Conservation (phyloP, 1,284 basidiomycete species). For the Cryptococcus maquisensis region DNA sequence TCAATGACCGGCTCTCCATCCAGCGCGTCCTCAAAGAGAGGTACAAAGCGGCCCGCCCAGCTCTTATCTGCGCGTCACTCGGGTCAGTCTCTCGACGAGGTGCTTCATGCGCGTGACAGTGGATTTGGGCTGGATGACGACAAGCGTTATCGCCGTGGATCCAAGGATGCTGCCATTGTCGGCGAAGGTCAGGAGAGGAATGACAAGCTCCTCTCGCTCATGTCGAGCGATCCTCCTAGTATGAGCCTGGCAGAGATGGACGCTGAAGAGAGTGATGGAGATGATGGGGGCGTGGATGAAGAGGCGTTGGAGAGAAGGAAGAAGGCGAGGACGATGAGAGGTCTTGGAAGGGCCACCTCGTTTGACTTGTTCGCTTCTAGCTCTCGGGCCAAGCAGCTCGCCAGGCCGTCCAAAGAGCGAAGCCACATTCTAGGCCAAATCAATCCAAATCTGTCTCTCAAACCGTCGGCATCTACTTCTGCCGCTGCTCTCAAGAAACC, state of each 20-base stretch:
- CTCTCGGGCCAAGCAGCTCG: conserved; percentile 11
- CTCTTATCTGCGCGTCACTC: neutral
- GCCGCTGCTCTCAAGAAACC: neutral
- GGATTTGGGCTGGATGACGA: conserved; percentile 4
- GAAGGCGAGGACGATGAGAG: neutral
- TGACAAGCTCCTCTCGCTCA: conserved; percentile 12
- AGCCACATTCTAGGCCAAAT: conserved; percentile 1
- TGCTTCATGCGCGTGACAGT: conserved; percentile 15
- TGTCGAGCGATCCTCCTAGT: conserved; percentile 22
- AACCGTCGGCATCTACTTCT: neutral
- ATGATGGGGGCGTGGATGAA: neutral
- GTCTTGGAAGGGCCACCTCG: conserved; percentile 19
- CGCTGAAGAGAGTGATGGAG: conserved; percentile 12
- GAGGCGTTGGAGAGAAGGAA: conserved; percentile 1
- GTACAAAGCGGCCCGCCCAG: neutral
- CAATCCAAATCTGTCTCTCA: conserved; percentile 8
- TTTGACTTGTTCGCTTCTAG: conserved; percentile 15
- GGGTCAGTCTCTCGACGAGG: conserved; percentile 15
- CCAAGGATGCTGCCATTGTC: conserved; percentile 2
- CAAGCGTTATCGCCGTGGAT: conserved; percentile 7
- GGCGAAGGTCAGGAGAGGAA: conserved; percentile 12
- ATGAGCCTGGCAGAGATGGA: conserved; percentile 14
- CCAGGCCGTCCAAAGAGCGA: conserved; percentile 2
- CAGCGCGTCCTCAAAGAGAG: neutral
- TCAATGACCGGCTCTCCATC: neutral